Conservation (phyloP, 2,329 filamentous ascomycete genomes). For the Monosporascus sp. region DNA sequence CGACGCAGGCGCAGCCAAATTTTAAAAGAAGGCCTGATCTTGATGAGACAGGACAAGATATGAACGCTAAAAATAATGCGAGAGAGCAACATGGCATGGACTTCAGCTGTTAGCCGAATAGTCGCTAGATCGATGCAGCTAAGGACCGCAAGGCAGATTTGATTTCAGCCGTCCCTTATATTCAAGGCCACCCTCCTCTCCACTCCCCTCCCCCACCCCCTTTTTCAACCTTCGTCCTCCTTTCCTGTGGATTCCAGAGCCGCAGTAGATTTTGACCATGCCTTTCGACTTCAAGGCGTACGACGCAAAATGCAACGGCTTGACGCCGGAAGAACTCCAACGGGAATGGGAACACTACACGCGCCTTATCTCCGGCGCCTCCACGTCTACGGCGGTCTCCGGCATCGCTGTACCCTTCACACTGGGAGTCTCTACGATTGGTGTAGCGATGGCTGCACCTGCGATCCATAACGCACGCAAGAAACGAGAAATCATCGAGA, state of each 20-base stretch:
- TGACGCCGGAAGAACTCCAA: constrained; percentile 33
- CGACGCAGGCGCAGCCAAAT: no score
- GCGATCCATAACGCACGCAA: constrained; percentile 36
- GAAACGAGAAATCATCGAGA: constrained; percentile 36
- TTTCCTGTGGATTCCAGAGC: constrained; percentile 2
- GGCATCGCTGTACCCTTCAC: constrained; percentile 34
- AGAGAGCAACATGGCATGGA: not conserved
- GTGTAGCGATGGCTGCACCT: constrained; percentile 32
- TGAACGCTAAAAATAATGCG: no score
- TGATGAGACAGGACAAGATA: no score
- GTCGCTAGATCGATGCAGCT: not conserved
- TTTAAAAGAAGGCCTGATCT: no score
- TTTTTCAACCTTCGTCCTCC: not conserved
- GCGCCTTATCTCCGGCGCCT: constrained; percentile 33
- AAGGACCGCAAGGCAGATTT: not conserved
- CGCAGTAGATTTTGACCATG: not conserved
- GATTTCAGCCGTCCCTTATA: not conserved
- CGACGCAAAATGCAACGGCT: constrained; percentile 31
- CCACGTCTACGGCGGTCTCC: constrained; percentile 34
- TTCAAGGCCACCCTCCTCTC: not conserved
- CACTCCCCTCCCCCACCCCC: no score
- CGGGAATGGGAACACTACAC: constrained; percentile 39
- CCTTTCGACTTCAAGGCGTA: constrained; percentile 30
- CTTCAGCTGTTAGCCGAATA: not conserved
- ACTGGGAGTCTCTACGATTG: constrained; percentile 33